Evolutionary conservation across 2,329 filamentous ascomycete species (phyloP).

Genomic region (Balansia obtecta): DNA sequence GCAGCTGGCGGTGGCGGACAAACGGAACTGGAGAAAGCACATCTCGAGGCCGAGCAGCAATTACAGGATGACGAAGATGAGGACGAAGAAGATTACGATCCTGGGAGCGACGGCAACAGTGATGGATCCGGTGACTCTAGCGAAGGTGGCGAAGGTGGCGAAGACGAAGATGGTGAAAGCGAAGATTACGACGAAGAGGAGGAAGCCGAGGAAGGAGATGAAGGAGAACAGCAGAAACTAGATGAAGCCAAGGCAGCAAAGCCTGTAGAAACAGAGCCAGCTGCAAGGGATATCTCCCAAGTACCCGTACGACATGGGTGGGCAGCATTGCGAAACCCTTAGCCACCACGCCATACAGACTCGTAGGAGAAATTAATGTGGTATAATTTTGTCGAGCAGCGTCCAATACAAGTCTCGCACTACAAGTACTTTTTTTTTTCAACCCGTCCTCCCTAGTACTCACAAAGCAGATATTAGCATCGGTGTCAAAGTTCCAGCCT

Average conservation of each 20-base stretch:
- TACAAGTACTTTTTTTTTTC: too few species aligned
- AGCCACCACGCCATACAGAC: slow-evolving; percentile 17
- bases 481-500: too few species aligned
- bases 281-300: slow-evolving; percentile 4
- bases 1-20: slow-evolving; percentile 21
- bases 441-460: too few species aligned
- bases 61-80: slow-evolving; percentile 50
- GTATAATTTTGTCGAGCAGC: slow-evolving; percentile 6
- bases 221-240: slow-evolving; percentile 11
- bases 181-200: slow-evolving; percentile 27
- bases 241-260: slow-evolving; percentile 8
- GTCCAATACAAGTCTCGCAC: neutral
- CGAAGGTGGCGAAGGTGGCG: slow-evolving; percentile 41
- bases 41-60: slow-evolving; percentile 37
- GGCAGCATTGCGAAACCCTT: slow-evolving; percentile 17
- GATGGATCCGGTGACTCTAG: slow-evolving; percentile 40
- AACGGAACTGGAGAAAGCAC: slow-evolving; percentile 37
- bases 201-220: slow-evolving; percentile 21
- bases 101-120: slow-evolving; percentile 46
- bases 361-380: slow-evolving; percentile 22
- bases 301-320: slow-evolving; percentile 18
- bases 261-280: slow-evolving; percentile 6
- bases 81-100: slow-evolving; percentile 55
- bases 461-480: too few species aligned
- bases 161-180: slow-evolving; percentile 29